Evolutionary conservation across 176 grass and related monocot species (phyloP), one percentile per base, ranked within the genome.

Genomic region (Tuctoria greenei): DNA sequence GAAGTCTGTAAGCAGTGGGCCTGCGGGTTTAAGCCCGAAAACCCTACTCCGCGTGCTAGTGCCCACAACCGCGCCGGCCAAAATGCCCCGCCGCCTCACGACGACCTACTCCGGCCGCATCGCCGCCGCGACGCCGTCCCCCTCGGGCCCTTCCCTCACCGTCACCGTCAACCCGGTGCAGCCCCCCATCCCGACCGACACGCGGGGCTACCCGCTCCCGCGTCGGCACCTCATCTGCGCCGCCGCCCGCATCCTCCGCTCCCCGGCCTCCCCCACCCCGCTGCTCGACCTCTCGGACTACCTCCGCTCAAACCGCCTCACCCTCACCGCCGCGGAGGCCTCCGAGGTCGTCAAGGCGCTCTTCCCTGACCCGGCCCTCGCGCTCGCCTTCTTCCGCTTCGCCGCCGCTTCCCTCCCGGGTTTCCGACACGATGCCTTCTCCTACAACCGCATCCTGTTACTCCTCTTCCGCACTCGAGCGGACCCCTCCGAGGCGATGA

Each of bases 331-430:
- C 37, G 47, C 75, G 59, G 91, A 98, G 90, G 86, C 76, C 52
- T 92, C 86, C 61, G 82, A 92, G 67, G 72, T 94, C n/a, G 80
- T 98, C 73, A 98, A 98, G 81, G 82, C 86, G 11, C 59, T 98
- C 31, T 58, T 62, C 54, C 83, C 69, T 37, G 67, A 77, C 31
- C 77, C 89, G 10, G 26, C 79, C 66, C 79, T 85, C 44, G 91
- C 91, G 7, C 86, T 94, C 75, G 58, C 74, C 65, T 98, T 98
- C 66, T 98, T 98, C 81, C 82, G 81, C 63, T 98, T 94, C 78
- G 82, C 75, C 10, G 35, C 78, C 41, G 72, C 67, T 28, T 85
- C 84, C 59, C 57, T 92, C 77, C 84, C 88, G 28, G 89, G 86
- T 2, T 94, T 92, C 85, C 87, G 75, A 27, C 91, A 94, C 71